phyloP scores from a whole-genome alignment of 495 filamentous ascomycete genomes.

The Talaromyces stipitatus region DNA sequence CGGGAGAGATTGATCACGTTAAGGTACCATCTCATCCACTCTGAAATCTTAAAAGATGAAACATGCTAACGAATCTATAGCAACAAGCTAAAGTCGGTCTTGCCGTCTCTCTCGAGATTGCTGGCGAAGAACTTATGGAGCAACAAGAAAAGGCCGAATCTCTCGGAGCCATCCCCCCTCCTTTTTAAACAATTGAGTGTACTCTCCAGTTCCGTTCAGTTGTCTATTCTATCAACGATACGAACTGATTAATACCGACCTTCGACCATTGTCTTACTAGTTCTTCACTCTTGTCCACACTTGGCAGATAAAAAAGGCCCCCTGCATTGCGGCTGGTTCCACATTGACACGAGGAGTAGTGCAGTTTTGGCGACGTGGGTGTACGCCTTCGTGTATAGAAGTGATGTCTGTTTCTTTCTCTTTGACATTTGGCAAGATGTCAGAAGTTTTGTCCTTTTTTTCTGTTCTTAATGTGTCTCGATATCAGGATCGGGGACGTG shows the following conservation, averaged over 20 bases:
- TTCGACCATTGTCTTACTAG: constrained; percentile 37
- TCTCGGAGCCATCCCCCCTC: constrained; percentile 39
- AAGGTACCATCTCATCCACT: constrained; percentile 59
- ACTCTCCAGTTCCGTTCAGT: constrained; percentile 10
- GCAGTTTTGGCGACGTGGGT: constrained; percentile 26
- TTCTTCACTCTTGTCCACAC: constrained; percentile 27
- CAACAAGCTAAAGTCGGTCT: constrained; percentile 92
- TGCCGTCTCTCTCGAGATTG: constrained; percentile 87
- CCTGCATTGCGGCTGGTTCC: constrained; percentile 5
- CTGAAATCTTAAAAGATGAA: background rate
- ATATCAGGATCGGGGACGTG: background rate
- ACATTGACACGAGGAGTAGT: constrained; percentile 3
- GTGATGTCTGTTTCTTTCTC: constrained; percentile 20
- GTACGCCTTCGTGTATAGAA: constrained; percentile 33
- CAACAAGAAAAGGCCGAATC: constrained; percentile 65
- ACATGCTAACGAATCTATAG: constrained; percentile 35
- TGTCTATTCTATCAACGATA: background rate
- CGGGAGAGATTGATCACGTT: constrained; percentile 92
- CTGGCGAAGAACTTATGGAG: constrained; percentile 83
- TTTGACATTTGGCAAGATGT: constrained; percentile 6
- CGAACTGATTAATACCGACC: background rate
- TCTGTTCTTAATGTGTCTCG: background rate
- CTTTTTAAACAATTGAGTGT: constrained; percentile 35
- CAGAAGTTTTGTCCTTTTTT: background rate
- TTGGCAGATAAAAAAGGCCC: background rate